Evolutionary conservation across 2,329 filamentous ascomycete genomes (phyloP), one percentile per base, ranked within the genome.

Genomic region (Aschersonia sp.): DNA sequence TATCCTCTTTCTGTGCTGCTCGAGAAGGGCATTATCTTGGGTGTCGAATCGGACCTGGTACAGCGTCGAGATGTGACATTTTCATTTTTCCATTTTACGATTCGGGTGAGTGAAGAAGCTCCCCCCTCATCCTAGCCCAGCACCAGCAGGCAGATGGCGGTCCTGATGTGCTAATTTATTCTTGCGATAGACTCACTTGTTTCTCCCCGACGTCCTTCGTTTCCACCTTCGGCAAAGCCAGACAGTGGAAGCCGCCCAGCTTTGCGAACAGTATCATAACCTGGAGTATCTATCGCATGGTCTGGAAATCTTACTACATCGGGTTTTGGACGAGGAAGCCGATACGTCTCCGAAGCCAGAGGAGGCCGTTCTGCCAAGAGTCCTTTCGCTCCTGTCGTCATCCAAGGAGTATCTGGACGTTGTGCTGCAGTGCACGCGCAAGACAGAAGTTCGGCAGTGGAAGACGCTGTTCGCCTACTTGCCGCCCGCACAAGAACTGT

Each of bases 401-500:
- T 86, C 82, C 63, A 83, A 81, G 48, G 79, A 87, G 49, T 98
- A 95, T 59, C 79, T 97, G 12, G 90, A 97, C 57, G 92, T 97
- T 49, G 83, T 98, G 30, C 84, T 98, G 22, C 92, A 94, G 65
- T 98, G 92, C 66, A 95, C 92, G 1, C 83, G 92, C 47, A 98
- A 98, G 66, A 98, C 92, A 0, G 92, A 98, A 60, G 81, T 95
- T 6, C 81, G 90, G 40, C 94, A 87, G 48, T 98, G 92, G 92
- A 81, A 84, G 50, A 95, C 92, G 1, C 72, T 98, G 1, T 98
- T 98, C 62, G 80, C 82, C 5, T 88, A 95, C 57, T 73, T 98
- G 1, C 92, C 92, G 1, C 87, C 90, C 1, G 87, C 90, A 4
- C 83, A 88, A 57, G 85, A 92, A 55, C 74, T 98, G 0, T 98